Conservation (phyloP, 2,329 filamentous ascomycete species). For the Epichloe typhina region DNA sequence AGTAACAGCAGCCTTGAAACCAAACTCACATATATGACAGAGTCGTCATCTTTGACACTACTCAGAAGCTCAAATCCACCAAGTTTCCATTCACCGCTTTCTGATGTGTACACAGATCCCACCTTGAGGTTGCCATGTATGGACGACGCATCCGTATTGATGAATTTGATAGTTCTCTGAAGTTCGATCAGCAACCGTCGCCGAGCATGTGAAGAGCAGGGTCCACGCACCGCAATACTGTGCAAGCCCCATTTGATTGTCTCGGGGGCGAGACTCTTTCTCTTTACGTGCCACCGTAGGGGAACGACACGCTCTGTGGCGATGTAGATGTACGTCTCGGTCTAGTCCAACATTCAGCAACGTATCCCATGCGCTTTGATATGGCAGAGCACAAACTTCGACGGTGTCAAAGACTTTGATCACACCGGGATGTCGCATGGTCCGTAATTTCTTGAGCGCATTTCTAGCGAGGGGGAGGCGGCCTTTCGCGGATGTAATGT, state of each 20-base stretch:
- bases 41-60: constrained; percentile 91
- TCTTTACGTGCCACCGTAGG: constrained; percentile 77
- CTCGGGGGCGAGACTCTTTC: constrained; percentile 82
- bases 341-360: constrained; percentile 37
- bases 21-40: constrained; percentile 64
- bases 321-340: constrained; percentile 90
- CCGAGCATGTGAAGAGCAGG: neutral
- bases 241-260: constrained; percentile 95
- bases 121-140: constrained; percentile 80
- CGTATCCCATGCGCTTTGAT: neutral
- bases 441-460: constrained; percentile 85
- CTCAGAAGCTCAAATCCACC: constrained; percentile 89
- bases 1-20: neutral
- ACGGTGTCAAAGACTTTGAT: constrained; percentile 90
- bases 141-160: constrained; percentile 84
- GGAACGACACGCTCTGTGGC: constrained; percentile 84
- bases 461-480: constrained; percentile 81
- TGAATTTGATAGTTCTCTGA: constrained; percentile 83
- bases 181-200: constrained; percentile 10
- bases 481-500: constrained; percentile 67
- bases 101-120: constrained; percentile 80
- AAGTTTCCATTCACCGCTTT: constrained; percentile 96
- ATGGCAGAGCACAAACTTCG: constrained; percentile 44
- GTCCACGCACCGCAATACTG: constrained; percentile 55
- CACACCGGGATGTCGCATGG: constrained; percentile 84